Evolutionary conservation across 768 basidiomycete species (phyloP).

Genomic region (Pleurotus pulmonarius): DNA sequence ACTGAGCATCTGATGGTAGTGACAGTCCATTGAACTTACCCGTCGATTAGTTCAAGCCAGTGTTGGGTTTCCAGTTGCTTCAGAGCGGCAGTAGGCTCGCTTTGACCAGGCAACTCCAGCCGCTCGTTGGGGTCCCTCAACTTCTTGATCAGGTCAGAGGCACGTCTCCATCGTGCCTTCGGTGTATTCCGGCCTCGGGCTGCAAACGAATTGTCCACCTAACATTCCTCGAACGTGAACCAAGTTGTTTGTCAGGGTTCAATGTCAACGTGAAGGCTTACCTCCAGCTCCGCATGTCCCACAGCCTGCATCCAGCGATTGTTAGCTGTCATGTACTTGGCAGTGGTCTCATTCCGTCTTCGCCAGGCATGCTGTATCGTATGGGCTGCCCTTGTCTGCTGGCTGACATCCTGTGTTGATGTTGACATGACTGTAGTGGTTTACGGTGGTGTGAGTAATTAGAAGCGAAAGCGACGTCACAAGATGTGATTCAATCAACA

Average conservation of each 20-base stretch:
- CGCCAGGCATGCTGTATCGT: slow-evolving; percentile 39
- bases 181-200: slow-evolving; percentile 41
- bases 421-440: background rate
- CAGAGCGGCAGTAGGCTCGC: slow-evolving; percentile 26
- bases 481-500: background rate
- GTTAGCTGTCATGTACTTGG: slow-evolving; percentile 24
- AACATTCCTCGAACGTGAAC: slow-evolving; percentile 29
- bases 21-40: slow-evolving; percentile 26
- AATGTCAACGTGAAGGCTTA: slow-evolving; percentile 11
- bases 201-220: slow-evolving; percentile 18
- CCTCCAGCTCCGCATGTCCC: slow-evolving; percentile 32
- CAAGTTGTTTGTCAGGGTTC: too few relatives aligned
- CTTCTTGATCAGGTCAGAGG: slow-evolving; percentile 33
- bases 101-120: slow-evolving; percentile 25
- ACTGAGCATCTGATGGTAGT: background rate
- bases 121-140: slow-evolving; percentile 42
- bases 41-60: slow-evolving; percentile 62
- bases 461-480: slow-evolving; percentile 22
- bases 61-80: slow-evolving; percentile 58
- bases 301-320: slow-evolving; percentile 37
- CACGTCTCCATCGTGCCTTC: slow-evolving; percentile 44
- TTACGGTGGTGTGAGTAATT: too few relatives aligned
- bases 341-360: slow-evolving; percentile 19
- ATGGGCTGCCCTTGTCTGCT: slow-evolving; percentile 25
- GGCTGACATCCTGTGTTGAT: background rate